Evolutionary conservation across 352 stramenopile genomes (phyloP), one percentile per base, ranked within the genome.

Genomic region (Pythium dissimile): DNA sequence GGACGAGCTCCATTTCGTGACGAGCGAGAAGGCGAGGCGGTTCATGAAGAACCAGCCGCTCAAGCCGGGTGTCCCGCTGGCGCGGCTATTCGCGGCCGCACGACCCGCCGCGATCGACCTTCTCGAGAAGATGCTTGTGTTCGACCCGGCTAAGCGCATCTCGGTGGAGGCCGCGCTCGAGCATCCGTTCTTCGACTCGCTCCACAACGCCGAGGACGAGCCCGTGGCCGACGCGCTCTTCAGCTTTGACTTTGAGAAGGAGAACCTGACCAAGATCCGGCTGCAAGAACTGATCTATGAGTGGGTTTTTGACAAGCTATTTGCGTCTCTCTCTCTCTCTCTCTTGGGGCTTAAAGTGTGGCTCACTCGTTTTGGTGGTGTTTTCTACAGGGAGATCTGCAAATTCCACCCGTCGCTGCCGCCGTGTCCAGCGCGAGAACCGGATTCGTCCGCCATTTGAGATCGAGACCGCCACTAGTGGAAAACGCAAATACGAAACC

Each of bases 181-280:
- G 43, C 93, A 98, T 52, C 84, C 88, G 39, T 97, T 96, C 66
- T 67, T 97, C 44, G 78, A 88, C 20, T 94, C 93, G 31, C 71
- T 98, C 30, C 94, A 98, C 74, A 95, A 97, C 43, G 60, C 81
- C n/a, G 88, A 97, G 15, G 86, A 98, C 62, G 92, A 98, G 57
- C 91, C 92, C 15, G 72, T 84, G 26, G 86, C 80, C 24, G 80
- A 92, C 35, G 64, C 54, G 34, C 53, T 47, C 44, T 96, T 96
- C 48, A 92, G 84, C 67, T 96, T 96, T 51, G 85, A 96, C 51
- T 95, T 95, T 60, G 86, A 96, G 39, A 94, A 92, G 54, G 82
- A 93, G 57, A 75, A 93, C 32, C 63, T 94, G 24, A 91, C 80
- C 20, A 92, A 95, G 66, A 54, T 60, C 32, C 76, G 84, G 3